phyloP scores from a whole-genome alignment of 2,329 filamentous ascomycete genomes.

The Pseudogymnoascus pannorum region DNA sequence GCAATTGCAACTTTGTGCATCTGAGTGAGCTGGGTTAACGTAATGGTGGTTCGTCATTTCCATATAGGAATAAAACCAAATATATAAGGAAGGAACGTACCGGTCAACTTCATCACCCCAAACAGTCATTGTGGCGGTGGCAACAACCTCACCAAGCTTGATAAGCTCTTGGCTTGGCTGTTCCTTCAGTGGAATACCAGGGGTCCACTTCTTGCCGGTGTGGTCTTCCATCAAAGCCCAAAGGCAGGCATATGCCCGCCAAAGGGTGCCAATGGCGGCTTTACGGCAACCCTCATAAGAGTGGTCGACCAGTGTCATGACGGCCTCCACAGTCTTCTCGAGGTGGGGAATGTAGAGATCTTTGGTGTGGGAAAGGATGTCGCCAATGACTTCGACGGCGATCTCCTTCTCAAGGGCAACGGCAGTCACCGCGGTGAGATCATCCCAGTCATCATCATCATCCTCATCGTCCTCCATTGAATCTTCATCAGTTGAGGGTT shows the following conservation, averaged over 20 bases:
- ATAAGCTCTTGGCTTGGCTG: conserved; percentile 71
- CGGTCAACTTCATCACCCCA: conserved; percentile 90
- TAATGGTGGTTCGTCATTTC: conserved; percentile 73
- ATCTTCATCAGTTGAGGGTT: conserved; percentile 50
- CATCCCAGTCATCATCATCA: conserved; percentile 77
- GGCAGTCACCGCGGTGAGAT: conserved; percentile 76
- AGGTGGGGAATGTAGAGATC: conserved; percentile 76
- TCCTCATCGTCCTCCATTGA: conserved; percentile 61
- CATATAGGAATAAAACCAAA: conserved; percentile 22
- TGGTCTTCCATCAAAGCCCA: conserved; percentile 81
- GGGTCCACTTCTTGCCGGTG: conserved; percentile 74
- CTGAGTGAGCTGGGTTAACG: conserved; percentile 99
- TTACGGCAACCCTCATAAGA: conserved; percentile 90
- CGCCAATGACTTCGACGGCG: conserved; percentile 87
- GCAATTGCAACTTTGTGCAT: conserved; percentile 77
- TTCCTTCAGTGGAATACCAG: conserved; percentile 76
- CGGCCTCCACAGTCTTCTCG: conserved; percentile 76
- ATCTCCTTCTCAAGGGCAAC: conserved; percentile 96
- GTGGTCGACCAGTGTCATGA: conserved; percentile 78
- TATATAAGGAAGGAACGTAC: conserved; percentile 52
- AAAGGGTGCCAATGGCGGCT: conserved; percentile 82
- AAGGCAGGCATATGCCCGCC: conserved; percentile 86
- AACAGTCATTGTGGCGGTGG: conserved; percentile 73
- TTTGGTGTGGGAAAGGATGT: conserved; percentile 83
- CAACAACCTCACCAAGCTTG: conserved; percentile 79